These are phyloP conservation scores for Sungouiozyma ichnusensis DNA, from an alignment of 805 yeast genomes.

Conservation along the genomic window DNA sequence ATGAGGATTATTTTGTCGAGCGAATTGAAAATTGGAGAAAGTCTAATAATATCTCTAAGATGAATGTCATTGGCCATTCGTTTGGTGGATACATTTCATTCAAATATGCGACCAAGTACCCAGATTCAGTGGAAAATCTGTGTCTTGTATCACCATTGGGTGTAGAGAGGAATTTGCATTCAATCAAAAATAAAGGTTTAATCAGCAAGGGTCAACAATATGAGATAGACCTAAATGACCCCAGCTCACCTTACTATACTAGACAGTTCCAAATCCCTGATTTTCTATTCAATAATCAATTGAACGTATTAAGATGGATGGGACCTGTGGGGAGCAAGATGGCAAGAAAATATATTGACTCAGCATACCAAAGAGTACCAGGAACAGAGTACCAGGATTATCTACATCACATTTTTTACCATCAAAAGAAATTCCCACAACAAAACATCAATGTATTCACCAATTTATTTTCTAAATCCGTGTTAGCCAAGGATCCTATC, in stretches of 20 bases:
- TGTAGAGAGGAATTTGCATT: slow-evolving; percentile 56
- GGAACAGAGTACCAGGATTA: slow-evolving; percentile 19
- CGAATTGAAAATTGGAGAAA: slow-evolving; percentile 59
- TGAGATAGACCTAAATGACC: slow-evolving; percentile 29
- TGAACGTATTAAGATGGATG: slow-evolving; percentile 38
- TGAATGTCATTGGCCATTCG: slow-evolving; percentile 67
- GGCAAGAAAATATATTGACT: slow-evolving; percentile 25
- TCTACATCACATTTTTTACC: slow-evolving; percentile 13
- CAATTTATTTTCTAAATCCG: slow-evolving; percentile 19
- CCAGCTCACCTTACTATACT: slow-evolving; percentile 32
- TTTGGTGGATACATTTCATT: slow-evolving; percentile 68
- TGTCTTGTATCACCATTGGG: slow-evolving; percentile 70
- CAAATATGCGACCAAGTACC: slow-evolving; percentile 51
- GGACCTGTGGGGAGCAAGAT: slow-evolving; percentile 34
- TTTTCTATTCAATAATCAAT: slow-evolving; percentile 29
- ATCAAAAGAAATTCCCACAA: slow-evolving; percentile 8
- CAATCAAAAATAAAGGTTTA: slow-evolving; percentile 32
- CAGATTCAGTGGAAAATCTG: slow-evolving; percentile 42
- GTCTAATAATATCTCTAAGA: slow-evolving; percentile 36
- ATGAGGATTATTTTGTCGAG: slow-evolving; percentile 47
- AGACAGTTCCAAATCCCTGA: slow-evolving; percentile 24
- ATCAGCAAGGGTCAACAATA: slow-evolving; percentile 11
- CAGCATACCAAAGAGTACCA: slow-evolving; percentile 24
- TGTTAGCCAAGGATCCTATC: slow-evolving; percentile 58
- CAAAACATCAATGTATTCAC: slow-evolving; percentile 21